Conservation (phyloP, 257 asterid species). For the Nicotiana noctiflora region DNA sequence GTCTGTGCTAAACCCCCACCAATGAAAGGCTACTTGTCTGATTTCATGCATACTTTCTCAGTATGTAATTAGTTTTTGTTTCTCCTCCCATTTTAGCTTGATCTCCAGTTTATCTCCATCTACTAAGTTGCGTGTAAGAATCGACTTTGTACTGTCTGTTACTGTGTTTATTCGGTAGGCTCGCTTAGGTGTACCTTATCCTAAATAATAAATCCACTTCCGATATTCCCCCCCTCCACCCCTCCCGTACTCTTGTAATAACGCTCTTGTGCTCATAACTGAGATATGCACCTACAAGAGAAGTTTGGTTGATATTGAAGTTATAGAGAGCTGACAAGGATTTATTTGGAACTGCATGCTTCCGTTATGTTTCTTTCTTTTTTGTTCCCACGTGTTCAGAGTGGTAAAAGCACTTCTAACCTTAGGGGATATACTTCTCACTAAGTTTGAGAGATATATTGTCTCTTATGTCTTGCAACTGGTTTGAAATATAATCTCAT, state of each 20-base stretch:
- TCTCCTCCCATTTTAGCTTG: neutral
- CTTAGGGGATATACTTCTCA: neutral
- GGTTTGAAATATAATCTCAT: neutral
- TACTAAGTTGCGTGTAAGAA: neutral
- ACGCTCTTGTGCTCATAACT: neutral
- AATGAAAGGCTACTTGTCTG: neutral
- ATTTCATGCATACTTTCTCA: neutral
- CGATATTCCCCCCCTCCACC: no score
- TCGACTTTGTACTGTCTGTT: neutral
- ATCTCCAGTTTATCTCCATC: neutral
- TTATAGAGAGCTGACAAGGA: neutral
- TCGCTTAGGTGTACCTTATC: neutral
- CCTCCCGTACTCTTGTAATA: neutral
- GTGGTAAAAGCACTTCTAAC: neutral
- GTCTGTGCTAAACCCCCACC: neutral
- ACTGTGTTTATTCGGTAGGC: neutral
- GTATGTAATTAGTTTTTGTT: neutral
- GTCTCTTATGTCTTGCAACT: neutral
- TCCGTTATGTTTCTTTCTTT: neutral
- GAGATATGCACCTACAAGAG: neutral
- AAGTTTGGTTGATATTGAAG: neutral
- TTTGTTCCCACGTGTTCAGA: neutral
- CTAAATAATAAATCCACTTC: neutral
- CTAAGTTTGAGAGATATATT: neutral
- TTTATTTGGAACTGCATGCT: neutral